Evolutionary conservation across 2,329 filamentous ascomycete species (phyloP).

Genomic region (Aspergillus sp.): DNA sequence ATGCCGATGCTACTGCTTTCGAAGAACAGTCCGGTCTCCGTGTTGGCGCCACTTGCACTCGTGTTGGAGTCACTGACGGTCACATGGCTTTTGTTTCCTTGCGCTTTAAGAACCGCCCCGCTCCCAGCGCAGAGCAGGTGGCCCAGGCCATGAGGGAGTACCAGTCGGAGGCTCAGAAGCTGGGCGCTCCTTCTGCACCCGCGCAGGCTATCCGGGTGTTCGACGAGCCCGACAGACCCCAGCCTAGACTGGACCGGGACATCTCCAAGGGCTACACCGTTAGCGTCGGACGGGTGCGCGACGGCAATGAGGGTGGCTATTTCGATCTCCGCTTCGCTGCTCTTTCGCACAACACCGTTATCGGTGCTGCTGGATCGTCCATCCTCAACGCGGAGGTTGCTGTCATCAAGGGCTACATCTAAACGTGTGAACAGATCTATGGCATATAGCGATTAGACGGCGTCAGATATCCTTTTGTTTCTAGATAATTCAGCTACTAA

Average conservation of each 20-base stretch:
- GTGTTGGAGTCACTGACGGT: conserved; percentile 91
- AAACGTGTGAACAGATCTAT: conserved; percentile 23
- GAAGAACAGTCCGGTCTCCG: conserved; percentile 71
- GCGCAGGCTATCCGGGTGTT: conserved; percentile 79
- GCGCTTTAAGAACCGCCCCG: conserved; percentile 72
- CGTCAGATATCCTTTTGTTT: conserved; percentile 16
- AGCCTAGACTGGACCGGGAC: conserved; percentile 86
- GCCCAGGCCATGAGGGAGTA: conserved; percentile 79
- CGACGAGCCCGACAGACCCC: conserved; percentile 85
- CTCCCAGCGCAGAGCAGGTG: conserved; percentile 74
- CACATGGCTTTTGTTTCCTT: conserved; percentile 94
- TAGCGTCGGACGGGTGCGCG: conserved; percentile 81
- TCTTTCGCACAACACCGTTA: conserved; percentile 87
- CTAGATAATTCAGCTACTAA: not conserved
- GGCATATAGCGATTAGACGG: conserved; percentile 18
- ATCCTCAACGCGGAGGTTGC: conserved; percentile 94
- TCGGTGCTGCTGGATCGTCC: conserved; percentile 92
- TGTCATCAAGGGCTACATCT: conserved; percentile 83
- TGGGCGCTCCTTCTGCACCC: conserved; percentile 88
- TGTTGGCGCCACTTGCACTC: conserved; percentile 86
- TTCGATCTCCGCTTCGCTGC: conserved; percentile 96
- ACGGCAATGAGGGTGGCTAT: conserved; percentile 76
- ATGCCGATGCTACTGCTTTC: conserved; percentile 71
- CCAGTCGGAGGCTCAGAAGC: conserved; percentile 73
- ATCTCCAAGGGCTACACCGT: conserved; percentile 84